Conservation (phyloP, 768 basidiomycete species). For the Trametes cubensis region DNA sequence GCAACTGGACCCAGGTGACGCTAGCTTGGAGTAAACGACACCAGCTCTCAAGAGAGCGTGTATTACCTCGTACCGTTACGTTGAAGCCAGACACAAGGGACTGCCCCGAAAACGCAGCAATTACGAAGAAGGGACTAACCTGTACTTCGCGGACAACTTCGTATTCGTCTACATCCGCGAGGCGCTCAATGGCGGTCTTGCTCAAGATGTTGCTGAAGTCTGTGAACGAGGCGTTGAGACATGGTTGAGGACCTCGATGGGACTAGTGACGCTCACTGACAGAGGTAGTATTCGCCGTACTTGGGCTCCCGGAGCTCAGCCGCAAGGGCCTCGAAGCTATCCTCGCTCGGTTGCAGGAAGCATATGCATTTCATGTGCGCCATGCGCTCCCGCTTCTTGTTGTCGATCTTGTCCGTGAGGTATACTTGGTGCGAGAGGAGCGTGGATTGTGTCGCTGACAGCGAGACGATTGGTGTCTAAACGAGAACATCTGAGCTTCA, state of each 20-base stretch:
- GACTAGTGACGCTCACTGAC: constrained; percentile 76
- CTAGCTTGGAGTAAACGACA: no score
- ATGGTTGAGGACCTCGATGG: constrained; percentile 4
- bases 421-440: constrained; percentile 96
- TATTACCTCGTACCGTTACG: no score
- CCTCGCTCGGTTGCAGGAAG: constrained; percentile 82
- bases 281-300: constrained; percentile 98
- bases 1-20: no score
- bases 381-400: constrained; percentile 87
- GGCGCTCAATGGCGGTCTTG: constrained; percentile 87
- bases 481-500: background rate
- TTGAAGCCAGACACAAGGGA: no score
- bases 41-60: no score
- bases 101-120: no score
- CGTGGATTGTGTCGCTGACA: constrained; percentile 92
- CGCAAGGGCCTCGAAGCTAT: constrained; percentile 81
- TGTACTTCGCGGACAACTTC: constrained; percentile 97
- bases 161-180: constrained; percentile 93
- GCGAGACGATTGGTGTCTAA: constrained; percentile 93
- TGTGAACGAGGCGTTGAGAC: constrained; percentile 34
- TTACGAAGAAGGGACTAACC: constrained; percentile 47
- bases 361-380: constrained; percentile 97
- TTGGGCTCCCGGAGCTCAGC: constrained; percentile 86
- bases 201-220: constrained; percentile 95
- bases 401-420: constrained; percentile 97